Evolutionary conservation across 345 rosid species (phyloP).

Genomic region (Chamaenerion angustifolium): DNA sequence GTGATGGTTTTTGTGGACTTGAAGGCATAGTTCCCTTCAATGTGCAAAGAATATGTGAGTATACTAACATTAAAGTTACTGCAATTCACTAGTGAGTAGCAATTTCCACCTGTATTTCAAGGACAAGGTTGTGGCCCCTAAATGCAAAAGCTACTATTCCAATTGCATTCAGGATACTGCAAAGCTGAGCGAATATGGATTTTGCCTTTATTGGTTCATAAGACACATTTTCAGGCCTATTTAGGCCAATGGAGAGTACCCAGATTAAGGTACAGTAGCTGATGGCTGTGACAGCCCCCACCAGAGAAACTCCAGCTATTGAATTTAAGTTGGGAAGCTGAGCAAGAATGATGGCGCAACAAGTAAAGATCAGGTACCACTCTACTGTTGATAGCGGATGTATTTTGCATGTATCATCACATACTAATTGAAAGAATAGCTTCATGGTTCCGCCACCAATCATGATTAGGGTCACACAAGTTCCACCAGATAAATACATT

Average conservation of each 20-base stretch:
- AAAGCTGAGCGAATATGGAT: conserved; percentile 13
- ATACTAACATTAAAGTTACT: neutral
- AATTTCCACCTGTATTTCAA: conserved; percentile 39
- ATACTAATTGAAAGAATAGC: conserved; percentile 23
- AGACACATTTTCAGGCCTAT: conserved; percentile 15
- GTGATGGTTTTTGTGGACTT: conserved; percentile 28
- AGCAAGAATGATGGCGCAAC: conserved; percentile 26
- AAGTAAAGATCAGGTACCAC: conserved; percentile 39
- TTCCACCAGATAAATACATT: conserved; percentile 54
- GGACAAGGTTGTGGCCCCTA: conserved; percentile 54
- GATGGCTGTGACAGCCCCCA: conserved; percentile 47
- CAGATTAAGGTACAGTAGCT: conserved; percentile 36
- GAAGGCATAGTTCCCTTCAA: conserved; percentile 58
- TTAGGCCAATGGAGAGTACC: conserved; percentile 22
- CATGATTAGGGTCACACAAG: conserved; percentile 37
- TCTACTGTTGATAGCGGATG: conserved; percentile 16
- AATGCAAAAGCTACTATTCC: conserved; percentile 50
- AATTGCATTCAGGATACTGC: conserved; percentile 22
- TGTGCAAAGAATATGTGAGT: neutral
- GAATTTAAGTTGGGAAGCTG: conserved; percentile 60
- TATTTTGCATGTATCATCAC: conserved; percentile 17
- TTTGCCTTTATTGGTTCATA: conserved; percentile 13
- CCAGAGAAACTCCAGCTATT: conserved; percentile 43
- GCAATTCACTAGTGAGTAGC: neutral
- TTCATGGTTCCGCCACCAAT: conserved; percentile 42